These are phyloP conservation scores for Trichosanthes truncata DNA, from an alignment of 306 rosid genomes.

Conservation along the genomic window DNA sequence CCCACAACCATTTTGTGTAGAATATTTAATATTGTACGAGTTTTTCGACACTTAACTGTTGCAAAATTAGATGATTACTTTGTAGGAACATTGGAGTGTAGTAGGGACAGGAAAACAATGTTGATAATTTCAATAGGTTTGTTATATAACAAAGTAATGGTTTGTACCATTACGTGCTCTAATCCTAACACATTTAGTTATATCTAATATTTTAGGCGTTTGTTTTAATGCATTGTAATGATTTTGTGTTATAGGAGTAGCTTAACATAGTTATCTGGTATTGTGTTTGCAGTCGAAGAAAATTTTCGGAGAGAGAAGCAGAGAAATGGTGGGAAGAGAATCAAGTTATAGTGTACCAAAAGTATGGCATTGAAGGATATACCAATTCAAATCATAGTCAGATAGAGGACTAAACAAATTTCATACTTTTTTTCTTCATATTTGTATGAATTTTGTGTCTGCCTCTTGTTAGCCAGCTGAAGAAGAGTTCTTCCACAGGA, in stretches of 20 bases:
- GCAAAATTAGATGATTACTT: not conserved
- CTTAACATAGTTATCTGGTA: not conserved
- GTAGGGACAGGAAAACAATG: not conserved
- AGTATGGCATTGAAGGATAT: slow-evolving; percentile 59
- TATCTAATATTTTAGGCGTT: not conserved
- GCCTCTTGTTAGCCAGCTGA: not conserved
- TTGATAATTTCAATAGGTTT: not conserved
- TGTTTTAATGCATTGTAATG: not conserved
- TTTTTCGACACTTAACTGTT: not conserved
- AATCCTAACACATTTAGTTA: not conserved
- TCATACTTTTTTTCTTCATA: not conserved
- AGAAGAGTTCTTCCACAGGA: not conserved
- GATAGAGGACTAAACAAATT: slow-evolving; percentile 9
- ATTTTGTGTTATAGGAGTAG: not conserved
- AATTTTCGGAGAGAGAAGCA: slow-evolving; percentile 57
- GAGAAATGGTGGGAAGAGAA: slow-evolving; percentile 87
- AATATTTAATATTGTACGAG: not conserved
- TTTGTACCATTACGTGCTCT: not conserved
- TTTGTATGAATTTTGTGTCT: not conserved
- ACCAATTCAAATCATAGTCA: slow-evolving; percentile 27
- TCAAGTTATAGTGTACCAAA: slow-evolving; percentile 44
- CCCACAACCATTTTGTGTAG: too few relatives aligned
- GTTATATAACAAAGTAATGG: not conserved
- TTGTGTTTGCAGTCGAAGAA: slow-evolving; percentile 49
- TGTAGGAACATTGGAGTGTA: not conserved